phyloP scores from a whole-genome alignment of 331 rosid species.

The Acacia concinna region DNA sequence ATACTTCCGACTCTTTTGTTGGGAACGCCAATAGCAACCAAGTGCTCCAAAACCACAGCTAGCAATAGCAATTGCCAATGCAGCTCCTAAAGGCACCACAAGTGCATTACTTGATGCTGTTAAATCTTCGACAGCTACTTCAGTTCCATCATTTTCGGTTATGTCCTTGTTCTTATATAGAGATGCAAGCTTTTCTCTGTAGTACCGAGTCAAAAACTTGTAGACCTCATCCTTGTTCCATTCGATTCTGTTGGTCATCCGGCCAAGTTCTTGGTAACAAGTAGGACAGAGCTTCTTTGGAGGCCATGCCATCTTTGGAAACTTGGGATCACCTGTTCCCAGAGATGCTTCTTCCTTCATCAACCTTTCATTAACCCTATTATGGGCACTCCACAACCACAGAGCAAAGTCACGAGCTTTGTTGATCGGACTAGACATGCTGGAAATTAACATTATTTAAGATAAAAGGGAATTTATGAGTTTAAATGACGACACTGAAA shows the following conservation, averaged over 20 bases:
- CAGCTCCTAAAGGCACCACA: conserved; percentile 73
- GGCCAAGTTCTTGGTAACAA: conserved; percentile 44
- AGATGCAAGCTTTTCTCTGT: conserved; percentile 51
- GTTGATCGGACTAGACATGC: conserved; percentile 58
- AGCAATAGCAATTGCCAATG: conserved; percentile 72
- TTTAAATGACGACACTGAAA: not conserved
- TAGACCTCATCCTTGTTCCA: conserved; percentile 61
- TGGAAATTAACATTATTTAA: conserved; percentile 28
- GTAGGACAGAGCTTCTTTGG: conserved; percentile 56
- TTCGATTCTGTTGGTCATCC: conserved; percentile 29
- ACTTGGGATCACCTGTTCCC: conserved; percentile 64
- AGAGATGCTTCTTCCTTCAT: conserved; percentile 58
- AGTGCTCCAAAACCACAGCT: conserved; percentile 79
- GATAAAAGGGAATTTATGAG: not conserved
- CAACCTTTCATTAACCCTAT: conserved; percentile 57
- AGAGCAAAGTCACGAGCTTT: conserved; percentile 56
- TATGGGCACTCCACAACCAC: conserved; percentile 74
- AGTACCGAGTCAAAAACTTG: conserved; percentile 47
- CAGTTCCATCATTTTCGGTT: conserved; percentile 20
- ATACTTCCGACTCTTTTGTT: conserved; percentile 84
- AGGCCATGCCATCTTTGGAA: conserved; percentile 74
- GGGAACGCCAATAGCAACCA: conserved; percentile 80
- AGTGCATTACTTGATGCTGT: conserved; percentile 46
- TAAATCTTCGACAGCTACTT: conserved; percentile 39
- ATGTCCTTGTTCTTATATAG: conserved; percentile 40